Conservation (phyloP, 768 basidiomycete genomes). For the Tephrocybe sp. region DNA sequence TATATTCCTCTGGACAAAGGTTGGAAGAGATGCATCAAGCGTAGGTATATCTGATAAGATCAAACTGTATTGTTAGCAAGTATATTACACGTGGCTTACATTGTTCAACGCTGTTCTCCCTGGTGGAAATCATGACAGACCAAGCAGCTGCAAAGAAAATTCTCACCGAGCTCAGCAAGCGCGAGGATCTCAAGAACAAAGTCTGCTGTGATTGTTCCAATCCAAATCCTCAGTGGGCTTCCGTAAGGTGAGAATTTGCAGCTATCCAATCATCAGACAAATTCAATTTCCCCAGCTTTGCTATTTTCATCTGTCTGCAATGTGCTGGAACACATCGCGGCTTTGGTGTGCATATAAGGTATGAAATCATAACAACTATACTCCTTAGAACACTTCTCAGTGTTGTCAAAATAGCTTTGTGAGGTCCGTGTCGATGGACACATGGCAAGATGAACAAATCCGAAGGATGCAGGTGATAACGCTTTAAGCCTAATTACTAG, state of each 20-base stretch:
- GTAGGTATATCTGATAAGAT: too few species aligned
- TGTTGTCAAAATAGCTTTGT: slow-evolving; percentile 62
- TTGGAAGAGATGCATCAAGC: too few species aligned
- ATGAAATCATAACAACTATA: slow-evolving; percentile 21
- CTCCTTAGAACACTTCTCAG: slow-evolving; percentile 15
- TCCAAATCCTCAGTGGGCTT: slow-evolving; percentile 97
- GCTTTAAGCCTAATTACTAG: background rate
- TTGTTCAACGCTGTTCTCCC: slow-evolving; percentile 3
- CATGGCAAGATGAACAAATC: slow-evolving; percentile 89
- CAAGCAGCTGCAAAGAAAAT: slow-evolving; percentile 66
- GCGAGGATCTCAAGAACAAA: slow-evolving; percentile 73
- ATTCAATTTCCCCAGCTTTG: slow-evolving; percentile 49
- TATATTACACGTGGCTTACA: background rate
- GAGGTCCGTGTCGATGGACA: slow-evolving; percentile 93
- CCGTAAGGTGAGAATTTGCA: slow-evolving; percentile 51
- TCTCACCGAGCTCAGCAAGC: slow-evolving; percentile 72
- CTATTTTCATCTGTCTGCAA: slow-evolving; percentile 89
- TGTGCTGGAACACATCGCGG: slow-evolving; percentile 83
- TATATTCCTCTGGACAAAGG: too few species aligned
- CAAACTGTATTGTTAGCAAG: too few species aligned
- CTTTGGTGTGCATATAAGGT: slow-evolving; percentile 93
- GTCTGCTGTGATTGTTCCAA: slow-evolving; percentile 79
- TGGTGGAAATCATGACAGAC: slow-evolving; percentile 41
- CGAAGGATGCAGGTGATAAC: slow-evolving; percentile 78
- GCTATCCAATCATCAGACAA: slow-evolving; percentile 8